Percentiles rank a stretch among this genome's conserved stretches.
Conservation (phyloP, 768 basidiomycete genomes). For the Gelatoporia subvermispora region DNA sequence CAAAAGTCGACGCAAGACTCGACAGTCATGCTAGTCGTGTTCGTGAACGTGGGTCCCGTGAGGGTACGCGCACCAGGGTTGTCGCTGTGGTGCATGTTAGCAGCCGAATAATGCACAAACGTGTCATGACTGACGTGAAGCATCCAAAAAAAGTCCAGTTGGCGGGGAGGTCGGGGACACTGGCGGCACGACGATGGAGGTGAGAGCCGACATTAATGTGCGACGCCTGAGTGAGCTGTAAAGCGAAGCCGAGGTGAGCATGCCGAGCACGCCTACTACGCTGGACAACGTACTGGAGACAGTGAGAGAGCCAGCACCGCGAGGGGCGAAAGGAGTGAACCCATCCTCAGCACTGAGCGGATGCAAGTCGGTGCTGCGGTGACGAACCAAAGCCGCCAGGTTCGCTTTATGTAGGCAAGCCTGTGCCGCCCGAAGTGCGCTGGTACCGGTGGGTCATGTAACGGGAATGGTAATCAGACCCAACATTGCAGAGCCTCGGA, state of each 20-base stretch:
- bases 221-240: neutral
- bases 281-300: conserved; percentile 1
- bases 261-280: too few species aligned
- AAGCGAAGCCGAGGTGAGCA: neutral
- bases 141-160: conserved; percentile 15
- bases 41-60: conserved; percentile 38
- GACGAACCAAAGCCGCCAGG: neutral
- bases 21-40: conserved; percentile 56
- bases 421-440: conserved; percentile 3
- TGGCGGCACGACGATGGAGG: neutral
- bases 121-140: conserved; percentile 11
- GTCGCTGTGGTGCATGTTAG: conserved; percentile 37
- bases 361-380: conserved; percentile 6
- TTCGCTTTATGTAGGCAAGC: conserved; percentile 5
- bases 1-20: conserved; percentile 46
- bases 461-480: too few species aligned
- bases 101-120: neutral
- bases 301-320: conserved; percentile 11
- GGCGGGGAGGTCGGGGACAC: conserved; percentile 8
- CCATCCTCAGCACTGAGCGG: conserved; percentile 10
- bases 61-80: conserved; percentile 56
- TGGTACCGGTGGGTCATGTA: too few species aligned
- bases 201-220: neutral
- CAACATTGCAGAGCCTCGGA: too few species aligned
- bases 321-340: conserved; percentile 5